Percentiles rank a stretch among this genome's conserved stretches.
phyloP scores from a whole-genome alignment of 176 grass and related monocot genomes.

The Phragmites australis region DNA sequence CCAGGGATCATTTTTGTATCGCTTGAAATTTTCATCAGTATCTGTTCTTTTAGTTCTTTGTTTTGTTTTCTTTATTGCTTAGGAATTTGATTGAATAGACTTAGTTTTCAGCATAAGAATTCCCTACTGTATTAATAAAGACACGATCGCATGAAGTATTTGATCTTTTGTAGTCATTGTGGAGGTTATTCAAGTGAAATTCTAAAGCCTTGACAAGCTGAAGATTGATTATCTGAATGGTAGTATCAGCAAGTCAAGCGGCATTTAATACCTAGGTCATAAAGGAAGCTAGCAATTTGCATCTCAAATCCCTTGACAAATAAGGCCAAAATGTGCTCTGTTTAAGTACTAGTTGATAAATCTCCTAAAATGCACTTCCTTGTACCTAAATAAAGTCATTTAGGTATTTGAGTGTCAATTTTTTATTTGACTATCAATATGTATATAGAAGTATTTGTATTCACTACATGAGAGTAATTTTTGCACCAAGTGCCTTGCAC shows the following conservation, averaged over 20 bases:
- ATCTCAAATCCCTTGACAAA: background rate
- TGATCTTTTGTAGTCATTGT: constrained; percentile 3
- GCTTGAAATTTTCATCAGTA: constrained; percentile 7
- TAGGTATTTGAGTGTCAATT: background rate
- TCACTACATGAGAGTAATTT: background rate
- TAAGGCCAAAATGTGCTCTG: background rate
- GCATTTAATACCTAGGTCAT: background rate
- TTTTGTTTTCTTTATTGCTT: background rate
- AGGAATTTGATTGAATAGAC: background rate
- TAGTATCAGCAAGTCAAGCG: background rate
- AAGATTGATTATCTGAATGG: background rate
- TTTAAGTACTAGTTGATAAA: background rate
- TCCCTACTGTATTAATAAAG: background rate
- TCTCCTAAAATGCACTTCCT: background rate
- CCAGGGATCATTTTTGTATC: background rate
- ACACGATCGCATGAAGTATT: background rate
- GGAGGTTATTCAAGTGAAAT: background rate
- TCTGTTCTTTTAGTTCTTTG: background rate
- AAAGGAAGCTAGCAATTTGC: background rate
- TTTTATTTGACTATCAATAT: background rate
- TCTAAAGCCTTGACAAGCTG: background rate
- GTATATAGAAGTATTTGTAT: background rate
- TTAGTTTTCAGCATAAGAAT: constrained; percentile 4
- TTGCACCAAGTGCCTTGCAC: background rate
- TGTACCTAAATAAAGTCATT: background rate